A percentile compares a stretch with the other conserved stretches of the same genome.
Evolutionary conservation across 1,284 basidiomycete species (phyloP).

Genomic region (Apiotrichum laibachii): DNA sequence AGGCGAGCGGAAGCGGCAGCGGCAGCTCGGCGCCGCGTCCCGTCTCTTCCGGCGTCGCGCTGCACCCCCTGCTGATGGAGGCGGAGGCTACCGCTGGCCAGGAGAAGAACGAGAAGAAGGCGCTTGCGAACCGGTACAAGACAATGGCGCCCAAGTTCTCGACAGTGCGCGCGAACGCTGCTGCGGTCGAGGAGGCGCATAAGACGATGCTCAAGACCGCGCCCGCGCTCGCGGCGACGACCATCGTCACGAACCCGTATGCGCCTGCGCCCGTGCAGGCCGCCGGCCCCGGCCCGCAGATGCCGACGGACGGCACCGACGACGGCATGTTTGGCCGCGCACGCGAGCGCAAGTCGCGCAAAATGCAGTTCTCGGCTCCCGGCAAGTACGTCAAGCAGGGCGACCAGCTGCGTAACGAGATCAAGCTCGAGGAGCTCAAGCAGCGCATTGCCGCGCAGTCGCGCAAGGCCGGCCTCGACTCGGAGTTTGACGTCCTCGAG

Average conservation of each 20-base stretch:
- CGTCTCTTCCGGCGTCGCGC: constrained; percentile 57
- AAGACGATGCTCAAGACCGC: constrained; percentile 18
- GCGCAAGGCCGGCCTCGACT: constrained; percentile 86
- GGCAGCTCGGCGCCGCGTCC: not conserved
- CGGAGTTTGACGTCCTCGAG: constrained; percentile 85
- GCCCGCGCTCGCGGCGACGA: constrained; percentile 19
- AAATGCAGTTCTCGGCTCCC: constrained; percentile 80
- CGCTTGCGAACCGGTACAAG: constrained; percentile 63
- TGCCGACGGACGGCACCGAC: constrained; percentile 55
- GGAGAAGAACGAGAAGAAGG: constrained; percentile 46
- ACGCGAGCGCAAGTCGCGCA: constrained; percentile 54
- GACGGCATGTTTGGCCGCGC: constrained; percentile 67
- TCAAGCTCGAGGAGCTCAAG: constrained; percentile 85
- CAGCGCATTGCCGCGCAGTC: constrained; percentile 88
- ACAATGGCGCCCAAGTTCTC: constrained; percentile 97
- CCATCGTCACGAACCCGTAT: constrained; percentile 67
- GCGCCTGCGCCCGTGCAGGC: constrained; percentile 50
- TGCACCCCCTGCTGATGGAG: constrained; percentile 76
- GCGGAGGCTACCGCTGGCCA: constrained; percentile 23
- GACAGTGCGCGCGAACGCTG: constrained; percentile 68
- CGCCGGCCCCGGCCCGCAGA: constrained; percentile 50
- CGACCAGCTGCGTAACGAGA: constrained; percentile 76
- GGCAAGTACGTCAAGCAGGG: constrained; percentile 84
- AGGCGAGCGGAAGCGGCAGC: not conserved
- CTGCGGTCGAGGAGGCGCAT: constrained; percentile 18